phyloP scores from a whole-genome alignment of 306 rosid genomes.

The Betula pendula region DNA sequence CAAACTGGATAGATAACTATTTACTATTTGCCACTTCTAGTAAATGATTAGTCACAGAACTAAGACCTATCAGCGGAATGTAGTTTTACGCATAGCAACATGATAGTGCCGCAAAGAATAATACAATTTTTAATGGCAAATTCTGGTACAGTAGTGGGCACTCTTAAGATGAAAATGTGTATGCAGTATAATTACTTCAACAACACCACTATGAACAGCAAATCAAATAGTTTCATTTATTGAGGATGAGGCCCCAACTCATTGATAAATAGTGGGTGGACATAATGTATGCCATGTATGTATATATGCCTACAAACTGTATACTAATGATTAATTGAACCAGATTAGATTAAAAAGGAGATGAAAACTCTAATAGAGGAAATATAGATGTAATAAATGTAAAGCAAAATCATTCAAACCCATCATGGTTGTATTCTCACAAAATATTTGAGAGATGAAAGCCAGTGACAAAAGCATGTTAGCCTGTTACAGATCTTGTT shows the following conservation, averaged over 20 bases:
- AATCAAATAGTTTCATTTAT: not conserved
- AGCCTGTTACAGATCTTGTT: not conserved
- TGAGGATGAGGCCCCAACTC: not conserved
- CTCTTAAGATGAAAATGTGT: not conserved
- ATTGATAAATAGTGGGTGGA: not conserved
- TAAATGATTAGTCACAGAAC: not conserved
- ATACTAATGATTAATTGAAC: not conserved
- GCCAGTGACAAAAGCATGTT: not conserved
- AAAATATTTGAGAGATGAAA: not conserved
- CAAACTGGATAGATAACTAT: conserved; percentile 1
- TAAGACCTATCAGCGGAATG: not conserved
- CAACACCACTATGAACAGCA: not conserved
- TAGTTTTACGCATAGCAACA: not conserved
- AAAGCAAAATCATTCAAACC: not conserved
- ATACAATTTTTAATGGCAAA: not conserved
- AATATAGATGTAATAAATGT: not conserved
- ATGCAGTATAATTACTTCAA: not conserved
- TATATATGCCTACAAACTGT: not conserved
- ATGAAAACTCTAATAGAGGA: not conserved
- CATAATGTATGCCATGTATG: too few species aligned
- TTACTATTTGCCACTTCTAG: not conserved
- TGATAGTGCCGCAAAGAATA: not conserved
- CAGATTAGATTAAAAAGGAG: not conserved
- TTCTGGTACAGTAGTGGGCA: not conserved
- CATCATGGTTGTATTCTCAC: not conserved